Base-by-base conservation (phyloP, 1,284 basidiomycete species). In the Lignosus rhinocerotis region DNA sequence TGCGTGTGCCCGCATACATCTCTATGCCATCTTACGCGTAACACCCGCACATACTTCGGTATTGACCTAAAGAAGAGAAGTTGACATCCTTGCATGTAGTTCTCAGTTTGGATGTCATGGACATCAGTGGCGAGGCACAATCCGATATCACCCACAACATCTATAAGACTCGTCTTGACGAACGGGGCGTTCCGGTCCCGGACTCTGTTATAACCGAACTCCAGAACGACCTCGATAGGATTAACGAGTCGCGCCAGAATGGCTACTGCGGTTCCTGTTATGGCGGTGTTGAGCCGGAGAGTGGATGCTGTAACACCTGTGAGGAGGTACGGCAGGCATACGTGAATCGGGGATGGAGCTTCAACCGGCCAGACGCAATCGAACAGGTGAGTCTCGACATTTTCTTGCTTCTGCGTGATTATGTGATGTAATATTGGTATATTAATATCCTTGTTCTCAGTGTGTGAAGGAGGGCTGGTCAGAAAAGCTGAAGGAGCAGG, bases 221-320 rank as follows among this genome's bases (percentile, higher is more conserved):
- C 39, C 82, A 86, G 64, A 96, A 93, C 62, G 94, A 97, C 58
- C 76, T 94, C 9, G 94, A 96, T 72, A 87, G 87, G 75, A 74
- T 93, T 72, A 81, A 89, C 65, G 77, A 84, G 64, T 77, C 80
- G 69, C 82, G 84, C 64, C 75, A 84, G 58, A 78, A 80, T 1
- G 82, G 79, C 38, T 95, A 94, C 73, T 97, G 95, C 75, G 97
- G 97, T n/a, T 95, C 93, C 17, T 99, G 97, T 76, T 99, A 94
- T 69, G 97, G 97, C 56, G 97, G 94, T 53, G 70, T 87, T 21
- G 87, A 87, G 45, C 92, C 95, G 1, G 84, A 83, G 56, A 80
- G 76, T 67, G 93, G 93, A 6, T 99, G 97, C 77, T 99, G 97
- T 76, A 94, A 99, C 73, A 90, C 88, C 49, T 99, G 97, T 72